Percentiles rank a stretch among this genome's conserved stretches.
These are phyloP conservation scores for Ensete glaucum DNA, from an alignment of 176 grass and related monocot genomes.

Conservation along the genomic window DNA sequence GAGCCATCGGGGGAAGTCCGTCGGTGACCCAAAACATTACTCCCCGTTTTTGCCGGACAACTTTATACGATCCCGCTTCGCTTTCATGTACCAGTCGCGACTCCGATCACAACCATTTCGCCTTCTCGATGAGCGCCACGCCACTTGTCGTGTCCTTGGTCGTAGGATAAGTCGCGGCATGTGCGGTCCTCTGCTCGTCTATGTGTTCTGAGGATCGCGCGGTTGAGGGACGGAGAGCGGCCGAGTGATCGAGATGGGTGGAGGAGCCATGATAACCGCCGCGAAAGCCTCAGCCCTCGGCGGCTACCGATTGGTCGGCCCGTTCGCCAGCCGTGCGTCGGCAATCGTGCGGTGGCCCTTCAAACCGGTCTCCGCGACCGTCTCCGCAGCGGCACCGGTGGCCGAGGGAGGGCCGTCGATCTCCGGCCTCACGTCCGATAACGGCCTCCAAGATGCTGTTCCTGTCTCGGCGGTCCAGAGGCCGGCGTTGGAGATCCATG, in stretches of 20 bases:
- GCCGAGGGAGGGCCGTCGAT: slow-evolving; percentile 26
- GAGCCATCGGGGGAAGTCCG: no score
- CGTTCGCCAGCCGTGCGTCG: slow-evolving; percentile 9
- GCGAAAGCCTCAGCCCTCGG: slow-evolving; percentile 34
- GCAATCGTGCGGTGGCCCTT: slow-evolving; percentile 16
- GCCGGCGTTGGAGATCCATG: slow-evolving; percentile 60
- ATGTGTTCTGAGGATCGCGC: no score
- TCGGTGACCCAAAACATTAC: no score
- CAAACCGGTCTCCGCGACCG: slow-evolving; percentile 15
- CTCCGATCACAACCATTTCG: no score
- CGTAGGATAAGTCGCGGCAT: no score
- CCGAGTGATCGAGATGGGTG: slow-evolving; percentile 13
- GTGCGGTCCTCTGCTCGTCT: no score
- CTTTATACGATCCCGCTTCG: no score
- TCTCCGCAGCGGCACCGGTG: slow-evolving; percentile 20
- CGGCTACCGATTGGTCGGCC: slow-evolving; percentile 15
- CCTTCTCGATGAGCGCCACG: no score
- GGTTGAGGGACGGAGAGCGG: no score
- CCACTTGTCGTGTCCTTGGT: no score
- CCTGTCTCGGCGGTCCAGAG: slow-evolving; percentile 18
- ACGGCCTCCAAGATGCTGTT: slow-evolving; percentile 12
- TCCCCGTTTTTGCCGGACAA: no score
- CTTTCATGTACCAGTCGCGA: no score
- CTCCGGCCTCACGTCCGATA: slow-evolving; percentile 30
- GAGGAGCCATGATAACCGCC: slow-evolving; percentile 62